These are phyloP conservation scores for Schrenkiella parvula DNA, from an alignment of 345 rosid genomes.

Conservation along the genomic window DNA sequence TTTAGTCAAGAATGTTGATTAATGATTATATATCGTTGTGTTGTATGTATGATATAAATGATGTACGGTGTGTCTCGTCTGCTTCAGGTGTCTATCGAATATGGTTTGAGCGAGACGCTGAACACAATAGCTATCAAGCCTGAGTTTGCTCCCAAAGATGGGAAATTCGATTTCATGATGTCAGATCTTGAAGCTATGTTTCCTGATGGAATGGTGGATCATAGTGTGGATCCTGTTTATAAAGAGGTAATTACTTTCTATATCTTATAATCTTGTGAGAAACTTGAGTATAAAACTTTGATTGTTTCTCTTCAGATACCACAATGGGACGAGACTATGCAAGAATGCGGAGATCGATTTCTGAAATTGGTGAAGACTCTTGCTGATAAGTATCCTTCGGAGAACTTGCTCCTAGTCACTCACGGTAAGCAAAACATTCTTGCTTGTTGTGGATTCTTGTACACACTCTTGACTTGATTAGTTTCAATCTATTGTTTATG, in stretches of 20 bases:
- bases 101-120: slow-evolving; percentile 75
- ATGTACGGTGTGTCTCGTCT: neutral
- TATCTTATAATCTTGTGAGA: neutral
- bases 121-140: slow-evolving; percentile 45
- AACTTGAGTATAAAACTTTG: too few relatives aligned
- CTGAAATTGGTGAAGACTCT: slow-evolving; percentile 44
- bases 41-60: neutral
- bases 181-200: slow-evolving; percentile 55
- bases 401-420: slow-evolving; percentile 76
- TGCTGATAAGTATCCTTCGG: slow-evolving; percentile 74
- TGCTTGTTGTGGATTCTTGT: neutral
- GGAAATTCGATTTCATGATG: slow-evolving; percentile 46
- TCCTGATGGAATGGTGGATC: slow-evolving; percentile 63
- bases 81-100: slow-evolving; percentile 65
- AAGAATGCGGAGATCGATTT: slow-evolving; percentile 44
- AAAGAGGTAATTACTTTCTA: slow-evolving; percentile 41
- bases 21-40: too few relatives aligned
- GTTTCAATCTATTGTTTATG: neutral
- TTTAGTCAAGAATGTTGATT: neutral
- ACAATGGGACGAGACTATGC: slow-evolving; percentile 56
- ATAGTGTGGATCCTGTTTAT: slow-evolving; percentile 33
- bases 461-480: neutral
- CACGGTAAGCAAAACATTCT: slow-evolving; percentile 47
- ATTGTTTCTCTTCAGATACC: slow-evolving; percentile 58
- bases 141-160: slow-evolving; percentile 55